phyloP scores from a whole-genome alignment of 2,329 filamentous ascomycete species.

The Pestalotiopsis sp. region DNA sequence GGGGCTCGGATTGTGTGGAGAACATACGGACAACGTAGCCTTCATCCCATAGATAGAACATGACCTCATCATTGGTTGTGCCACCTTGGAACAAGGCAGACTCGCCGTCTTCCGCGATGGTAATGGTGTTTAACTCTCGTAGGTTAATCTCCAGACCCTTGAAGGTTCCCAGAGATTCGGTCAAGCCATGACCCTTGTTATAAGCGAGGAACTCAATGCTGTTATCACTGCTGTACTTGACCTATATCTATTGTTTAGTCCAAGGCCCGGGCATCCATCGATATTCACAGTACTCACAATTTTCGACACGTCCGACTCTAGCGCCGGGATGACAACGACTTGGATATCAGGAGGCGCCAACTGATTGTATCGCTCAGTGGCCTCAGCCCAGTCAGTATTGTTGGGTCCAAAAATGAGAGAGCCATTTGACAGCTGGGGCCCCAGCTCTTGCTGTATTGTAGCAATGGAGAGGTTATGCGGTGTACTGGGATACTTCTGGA shows the following conservation, averaged over 20 bases:
- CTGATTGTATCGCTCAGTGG: conserved; percentile 13
- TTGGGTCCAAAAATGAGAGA: conserved; percentile 3
- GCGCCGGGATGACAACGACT: conserved; percentile 13
- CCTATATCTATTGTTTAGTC: conserved; percentile 24
- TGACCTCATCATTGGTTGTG: conserved; percentile 37
- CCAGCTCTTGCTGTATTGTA: conserved; percentile 1
- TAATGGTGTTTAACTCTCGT: conserved; percentile 12
- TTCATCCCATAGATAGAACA: conserved; percentile 38
- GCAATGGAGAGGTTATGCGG: neutral
- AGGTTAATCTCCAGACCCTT: neutral
- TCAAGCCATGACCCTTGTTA: conserved; percentile 40
- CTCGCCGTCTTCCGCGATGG: conserved; percentile 37
- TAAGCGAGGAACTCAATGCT: conserved; percentile 40
- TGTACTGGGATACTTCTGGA: neutral
- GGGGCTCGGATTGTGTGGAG: neutral
- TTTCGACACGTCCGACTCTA: conserved; percentile 16
- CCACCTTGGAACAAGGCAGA: conserved; percentile 43
- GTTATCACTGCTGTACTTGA: conserved; percentile 41
- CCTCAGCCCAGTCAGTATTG: neutral
- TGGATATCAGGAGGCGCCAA: conserved; percentile 11
- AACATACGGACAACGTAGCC: conserved; percentile 41
- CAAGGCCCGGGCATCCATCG: neutral
- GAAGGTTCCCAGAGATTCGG: conserved; percentile 30
- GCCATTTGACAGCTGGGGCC: neutral
- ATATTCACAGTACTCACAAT: conserved; percentile 9